Evolutionary conservation across 768 basidiomycete species (phyloP), one percentile per base, ranked within the genome.

Genomic region (Auricularia sp.): DNA sequence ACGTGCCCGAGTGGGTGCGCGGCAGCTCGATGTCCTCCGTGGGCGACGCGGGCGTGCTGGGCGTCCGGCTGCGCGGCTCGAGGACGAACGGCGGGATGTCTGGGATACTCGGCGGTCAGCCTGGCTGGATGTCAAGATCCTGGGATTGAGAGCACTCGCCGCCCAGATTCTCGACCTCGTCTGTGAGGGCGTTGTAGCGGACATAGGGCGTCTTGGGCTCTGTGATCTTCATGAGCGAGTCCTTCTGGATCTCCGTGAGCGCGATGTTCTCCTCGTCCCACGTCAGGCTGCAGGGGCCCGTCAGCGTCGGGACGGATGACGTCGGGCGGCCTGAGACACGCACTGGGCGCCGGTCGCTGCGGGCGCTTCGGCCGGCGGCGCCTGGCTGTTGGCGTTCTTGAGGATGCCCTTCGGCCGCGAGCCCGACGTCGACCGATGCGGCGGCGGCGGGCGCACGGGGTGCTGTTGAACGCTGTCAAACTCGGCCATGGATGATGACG

Each of bases 131-230:
- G 2, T 29, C 29, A 29, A 29, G 29, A 29, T 29, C 29, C 29
- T 29, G 29, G 29, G 29, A 29, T 29, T 2, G 29, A 29, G 29
- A 29, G 29, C 29, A 29, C 74, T 64, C 66, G 93, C 94, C 92
- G 67, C 67, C 66, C 64, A 77, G 69, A 4, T 89, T 86, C 74
- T 93, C 91, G 53, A 93, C 77, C 63, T 83, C 82, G 73, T 93
- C 91, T n/a, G 87, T 87, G 72, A 89, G 87, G 2, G 91, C 83
- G 70, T 93, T 90, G 75, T 93, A 95, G 68, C 92, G 81, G 63
- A 98, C 94, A 75, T 90, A 98, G 1, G 94, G 94, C 10, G 94
- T 98, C 83, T 98, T 98, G 62, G 94, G 94, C 71, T 98, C 94
- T 2, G 91, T 93, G 71, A 98, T 98, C 84, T 97, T 98, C 94